Base-by-base conservation (phyloP, 2,329 filamentous ascomycete genomes). In the Aureobasidium sp. region DNA sequence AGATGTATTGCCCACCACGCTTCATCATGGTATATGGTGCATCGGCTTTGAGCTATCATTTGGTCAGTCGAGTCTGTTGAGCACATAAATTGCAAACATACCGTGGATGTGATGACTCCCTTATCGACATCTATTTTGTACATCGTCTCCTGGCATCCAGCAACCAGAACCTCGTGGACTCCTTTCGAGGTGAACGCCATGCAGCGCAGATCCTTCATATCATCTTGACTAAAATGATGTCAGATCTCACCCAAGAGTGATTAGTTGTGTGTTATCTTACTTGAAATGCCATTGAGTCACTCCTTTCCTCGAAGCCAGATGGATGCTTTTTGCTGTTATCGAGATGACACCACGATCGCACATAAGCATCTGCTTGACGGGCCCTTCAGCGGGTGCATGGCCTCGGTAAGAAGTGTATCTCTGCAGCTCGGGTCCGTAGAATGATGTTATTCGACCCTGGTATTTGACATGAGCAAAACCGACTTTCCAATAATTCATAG, bases 101-200 rank as follows among this genome's bases (percentile, higher is more conserved):
- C 72, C 9, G 74, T 77, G 59, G 79, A 75, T 21, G 71, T 71
- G 36, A 80, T 72, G 3, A 67, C 68, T 7, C 78, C 78, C 67
- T 79, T 80, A 42, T 87, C 84, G 50, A 87, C 78, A 68, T 88
- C 85, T 58, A 88, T 81, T 32, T 82, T 86, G 71, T 96, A 89
- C 89, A 99, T 96, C 54, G 82, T 83, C 61, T 88, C 83, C 75
- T 99, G 94, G 67, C 87, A 84, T 50, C 94, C 94, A 50, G 91
- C 94, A 39, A 93, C 89, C 25, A 99, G 78, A 62, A 99, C 87
- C 70, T 96, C 89, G 14, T 84, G 83, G 30, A 89, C 90, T 9
- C 88, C 88, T 70, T 91, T 91, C 32, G 90, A 91, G 1, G 91
- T 95, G 72, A 96, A 97, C 72, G 89, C 93, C 91, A 97, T 97